A percentile compares a stretch with the other conserved stretches of the same genome.
Conservation (phyloP, 2,329 filamentous ascomycete species). For the Aspergillus sojae region DNA sequence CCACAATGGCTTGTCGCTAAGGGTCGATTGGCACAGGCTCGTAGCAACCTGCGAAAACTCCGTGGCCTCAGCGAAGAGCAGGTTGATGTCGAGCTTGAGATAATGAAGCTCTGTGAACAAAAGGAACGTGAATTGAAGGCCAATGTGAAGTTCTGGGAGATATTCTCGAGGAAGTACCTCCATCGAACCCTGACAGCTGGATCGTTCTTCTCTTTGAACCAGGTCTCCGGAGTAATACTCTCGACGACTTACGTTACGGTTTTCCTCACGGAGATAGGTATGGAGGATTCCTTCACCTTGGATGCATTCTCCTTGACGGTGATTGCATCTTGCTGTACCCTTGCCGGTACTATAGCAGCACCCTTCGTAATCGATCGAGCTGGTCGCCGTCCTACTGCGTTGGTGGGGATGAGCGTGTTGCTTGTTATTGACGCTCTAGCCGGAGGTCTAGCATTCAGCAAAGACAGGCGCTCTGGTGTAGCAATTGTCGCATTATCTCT, state of each 20-base stretch:
- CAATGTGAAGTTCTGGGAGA: conserved; percentile 38
- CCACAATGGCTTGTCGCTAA: conserved; percentile 37
- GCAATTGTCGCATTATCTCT: conserved; percentile 38
- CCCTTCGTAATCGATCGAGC: conserved; percentile 39
- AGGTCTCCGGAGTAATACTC: conserved; percentile 41
- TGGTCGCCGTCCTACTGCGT: conserved; percentile 39
- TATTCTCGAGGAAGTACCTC: conserved; percentile 38
- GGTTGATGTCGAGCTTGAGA: conserved; percentile 35
- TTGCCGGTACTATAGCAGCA: conserved; percentile 40
- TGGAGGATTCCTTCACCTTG: conserved; percentile 26
- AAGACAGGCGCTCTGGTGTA: conserved; percentile 25
- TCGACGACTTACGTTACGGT: conserved; percentile 43
- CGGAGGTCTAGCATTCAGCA: conserved; percentile 37
- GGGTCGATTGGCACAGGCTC: conserved; percentile 33
- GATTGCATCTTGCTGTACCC: conserved; percentile 38
- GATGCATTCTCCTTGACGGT: conserved; percentile 37
- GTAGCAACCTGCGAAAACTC: conserved; percentile 33
- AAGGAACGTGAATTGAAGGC: conserved; percentile 26
- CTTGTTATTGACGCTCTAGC: conserved; percentile 37
- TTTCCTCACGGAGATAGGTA: conserved; percentile 37
- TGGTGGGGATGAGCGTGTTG: conserved; percentile 37
- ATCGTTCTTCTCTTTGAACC: conserved; percentile 39
- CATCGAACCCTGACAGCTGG: conserved; percentile 40
- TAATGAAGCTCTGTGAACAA: conserved; percentile 32
- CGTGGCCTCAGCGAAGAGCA: conserved; percentile 34